Evolutionary conservation across 345 rosid species (phyloP).

Genomic region (Kernera saxatilis): DNA sequence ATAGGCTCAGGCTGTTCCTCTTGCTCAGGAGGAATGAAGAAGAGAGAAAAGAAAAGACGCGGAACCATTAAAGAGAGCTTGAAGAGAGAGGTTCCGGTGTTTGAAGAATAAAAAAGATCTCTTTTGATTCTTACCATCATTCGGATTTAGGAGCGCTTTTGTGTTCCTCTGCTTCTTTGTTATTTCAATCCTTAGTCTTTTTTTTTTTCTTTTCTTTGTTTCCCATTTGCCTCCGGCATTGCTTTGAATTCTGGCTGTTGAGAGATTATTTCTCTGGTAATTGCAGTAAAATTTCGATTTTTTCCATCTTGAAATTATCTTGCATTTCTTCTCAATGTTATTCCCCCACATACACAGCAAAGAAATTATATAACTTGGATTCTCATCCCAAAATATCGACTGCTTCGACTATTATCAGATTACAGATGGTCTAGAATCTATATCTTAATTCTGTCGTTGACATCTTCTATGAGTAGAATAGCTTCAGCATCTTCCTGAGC

Average conservation of each 20-base stretch:
- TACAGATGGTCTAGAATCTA: not conserved
- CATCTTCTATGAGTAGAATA: not conserved
- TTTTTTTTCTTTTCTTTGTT: not conserved
- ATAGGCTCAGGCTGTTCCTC: constrained; percentile 34
- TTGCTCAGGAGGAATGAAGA: constrained; percentile 25
- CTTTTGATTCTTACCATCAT: constrained; percentile 21
- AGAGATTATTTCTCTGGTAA: constrained; percentile 10
- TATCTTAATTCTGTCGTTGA: not conserved
- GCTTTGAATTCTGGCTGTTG: constrained; percentile 10
- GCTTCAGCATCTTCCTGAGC: too few relatives aligned
- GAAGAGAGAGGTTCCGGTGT: constrained; percentile 3
- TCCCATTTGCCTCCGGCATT: constrained; percentile 1
- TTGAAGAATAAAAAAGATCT: constrained; percentile 19
- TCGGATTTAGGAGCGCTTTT: not conserved
- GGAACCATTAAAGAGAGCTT: constrained; percentile 12
- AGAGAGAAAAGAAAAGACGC: not conserved
- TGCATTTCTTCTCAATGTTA: not conserved
- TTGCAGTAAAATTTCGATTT: constrained; percentile 13
- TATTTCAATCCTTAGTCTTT: not conserved
- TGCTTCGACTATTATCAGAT: not conserved
- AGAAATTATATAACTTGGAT: not conserved
- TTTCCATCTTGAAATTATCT: not conserved
- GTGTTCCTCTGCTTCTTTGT: constrained; percentile 25
- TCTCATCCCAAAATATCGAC: not conserved
- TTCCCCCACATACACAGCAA: not conserved